Conservation (phyloP, 495 filamentous ascomycete genomes). For the Talaromyces nanjingensis region DNA sequence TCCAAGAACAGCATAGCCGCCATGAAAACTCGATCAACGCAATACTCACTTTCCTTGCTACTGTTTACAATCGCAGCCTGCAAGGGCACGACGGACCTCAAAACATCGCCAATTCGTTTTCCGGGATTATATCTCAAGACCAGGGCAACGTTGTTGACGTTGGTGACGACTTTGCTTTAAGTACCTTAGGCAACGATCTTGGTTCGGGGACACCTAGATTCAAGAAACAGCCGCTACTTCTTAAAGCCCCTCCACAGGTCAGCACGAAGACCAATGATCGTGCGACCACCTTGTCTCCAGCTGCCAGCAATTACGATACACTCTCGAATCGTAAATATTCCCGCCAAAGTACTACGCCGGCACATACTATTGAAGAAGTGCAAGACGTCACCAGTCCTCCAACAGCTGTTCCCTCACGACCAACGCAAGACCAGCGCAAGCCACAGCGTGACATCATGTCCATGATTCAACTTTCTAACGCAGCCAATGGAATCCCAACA, state of each 20-base stretch:
- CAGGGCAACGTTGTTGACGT: constrained; percentile 69
- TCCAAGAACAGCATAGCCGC: constrained; percentile 85
- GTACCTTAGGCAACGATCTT: constrained; percentile 25
- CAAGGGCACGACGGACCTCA: constrained; percentile 55
- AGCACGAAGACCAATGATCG: constrained; percentile 26
- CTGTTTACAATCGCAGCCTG: constrained; percentile 81
- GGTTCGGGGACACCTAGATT: constrained; percentile 29
- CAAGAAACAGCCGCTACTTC: constrained; percentile 43
- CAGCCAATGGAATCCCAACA: constrained; percentile 42
- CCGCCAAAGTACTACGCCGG: constrained; percentile 27
- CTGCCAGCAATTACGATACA: constrained; percentile 23
- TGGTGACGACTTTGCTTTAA: constrained; percentile 49
- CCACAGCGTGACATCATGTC: constrained; percentile 77
- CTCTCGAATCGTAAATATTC: constrained; percentile 25
- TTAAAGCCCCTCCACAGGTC: constrained; percentile 39
- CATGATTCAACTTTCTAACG: constrained; percentile 75
- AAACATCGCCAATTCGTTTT: constrained; percentile 65
- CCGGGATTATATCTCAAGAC: constrained; percentile 58
- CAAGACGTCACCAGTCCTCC: constrained; percentile 32
- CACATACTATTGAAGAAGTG: constrained; percentile 39
- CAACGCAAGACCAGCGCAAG: constrained; percentile 15
- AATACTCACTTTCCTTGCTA: constrained; percentile 92
- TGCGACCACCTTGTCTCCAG: constrained; percentile 33
- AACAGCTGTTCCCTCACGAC: not conserved
- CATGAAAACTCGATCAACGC: constrained; percentile 98